phyloP scores from a whole-genome alignment of 352 stramenopile species.

The Globisporangium paddicum region DNA sequence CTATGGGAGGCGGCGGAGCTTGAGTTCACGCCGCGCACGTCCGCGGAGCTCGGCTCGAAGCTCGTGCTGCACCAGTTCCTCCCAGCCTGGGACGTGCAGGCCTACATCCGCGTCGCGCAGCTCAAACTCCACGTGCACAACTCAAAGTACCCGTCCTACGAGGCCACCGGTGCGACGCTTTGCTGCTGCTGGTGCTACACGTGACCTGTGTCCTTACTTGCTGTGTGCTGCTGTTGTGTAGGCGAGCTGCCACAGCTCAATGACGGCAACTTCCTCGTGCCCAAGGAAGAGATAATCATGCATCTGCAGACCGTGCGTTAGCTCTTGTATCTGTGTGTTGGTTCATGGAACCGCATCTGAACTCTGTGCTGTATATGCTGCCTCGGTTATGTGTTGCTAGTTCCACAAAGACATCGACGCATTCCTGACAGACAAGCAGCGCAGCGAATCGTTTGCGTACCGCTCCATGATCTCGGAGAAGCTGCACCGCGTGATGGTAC shows the following conservation, averaged over 20 bases:
- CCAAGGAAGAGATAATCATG: slow-evolving; percentile 82
- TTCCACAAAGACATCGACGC: slow-evolving; percentile 83
- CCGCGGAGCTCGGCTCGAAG: slow-evolving; percentile 55
- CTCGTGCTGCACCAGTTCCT: slow-evolving; percentile 84
- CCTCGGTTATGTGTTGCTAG: slow-evolving; percentile 13
- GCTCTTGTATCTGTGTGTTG: not conserved
- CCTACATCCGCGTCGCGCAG: slow-evolving; percentile 74
- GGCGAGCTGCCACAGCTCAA: slow-evolving; percentile 78
- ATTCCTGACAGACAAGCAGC: slow-evolving; percentile 59
- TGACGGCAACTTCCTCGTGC: slow-evolving; percentile 84
- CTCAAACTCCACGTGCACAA: slow-evolving; percentile 82
- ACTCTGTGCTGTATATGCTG: not conserved
- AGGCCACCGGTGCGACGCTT: slow-evolving; percentile 55
- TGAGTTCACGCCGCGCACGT: slow-evolving; percentile 61
- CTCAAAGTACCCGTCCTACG: slow-evolving; percentile 77
- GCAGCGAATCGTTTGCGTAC: slow-evolving; percentile 81
- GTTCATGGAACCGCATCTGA: not conserved
- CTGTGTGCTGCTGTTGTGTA: slow-evolving; percentile 10
- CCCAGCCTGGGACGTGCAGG: slow-evolving; percentile 79
- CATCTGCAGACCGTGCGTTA: slow-evolving; percentile 71
- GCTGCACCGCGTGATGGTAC: slow-evolving; percentile 69
- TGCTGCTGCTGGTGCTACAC: not conserved
- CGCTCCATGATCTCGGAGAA: slow-evolving; percentile 80
- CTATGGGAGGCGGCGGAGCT: slow-evolving; percentile 43
- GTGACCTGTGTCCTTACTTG: not conserved